Evolutionary conservation across 768 basidiomycete species (phyloP), one percentile per base, ranked within the genome.

Genomic region (Rubroboletus satanas): DNA sequence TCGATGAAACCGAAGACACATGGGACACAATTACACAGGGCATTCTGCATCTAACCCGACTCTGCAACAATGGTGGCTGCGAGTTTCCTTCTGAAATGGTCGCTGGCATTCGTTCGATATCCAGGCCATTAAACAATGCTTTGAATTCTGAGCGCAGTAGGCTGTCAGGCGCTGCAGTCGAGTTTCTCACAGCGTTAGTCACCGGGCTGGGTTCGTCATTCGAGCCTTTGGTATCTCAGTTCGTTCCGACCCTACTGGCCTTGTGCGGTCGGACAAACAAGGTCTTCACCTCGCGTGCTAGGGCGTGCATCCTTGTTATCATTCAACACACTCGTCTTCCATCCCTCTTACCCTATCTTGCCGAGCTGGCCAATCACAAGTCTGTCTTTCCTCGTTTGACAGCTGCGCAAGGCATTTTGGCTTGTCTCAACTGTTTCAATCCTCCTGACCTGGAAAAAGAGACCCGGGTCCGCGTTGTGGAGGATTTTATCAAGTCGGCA

Each of bases 401-500:
- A 17, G 81, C 83, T n/a, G 80, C 83, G 4, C 88, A 92, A 68
- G 77, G 82, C 31, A 75, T 84, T 0, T 65, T 91, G 46, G 75
- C 78, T 15, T 87, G 84, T 57, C 73, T 93, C 49, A 88, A 88
- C 56, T 84, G 80, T 61, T 85, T 84, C 66, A 90, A 88, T 69
- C 90, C 89, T 9, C 87, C 88, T 0, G 88, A 91, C 60, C 67
- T 91, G 31, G 88, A 88, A 68, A 87, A 81, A 66, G 87, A 90
- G 45, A 56, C 72, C 0, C 74, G 86, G 15, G 84, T 82, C 0
- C 75, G 75, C 43, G 83, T 87, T 38, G 75, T 94, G 28, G 92
- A 94, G 67, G 74, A 69, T 11, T 78, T 89, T 45, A 88, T 94
- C 60, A 83, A 77, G 54, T 62, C 70, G 9, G 81, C 87, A 2